These are phyloP conservation scores for Suillus luteus DNA, from an alignment of 768 basidiomycete genomes.

Conservation along the genomic window DNA sequence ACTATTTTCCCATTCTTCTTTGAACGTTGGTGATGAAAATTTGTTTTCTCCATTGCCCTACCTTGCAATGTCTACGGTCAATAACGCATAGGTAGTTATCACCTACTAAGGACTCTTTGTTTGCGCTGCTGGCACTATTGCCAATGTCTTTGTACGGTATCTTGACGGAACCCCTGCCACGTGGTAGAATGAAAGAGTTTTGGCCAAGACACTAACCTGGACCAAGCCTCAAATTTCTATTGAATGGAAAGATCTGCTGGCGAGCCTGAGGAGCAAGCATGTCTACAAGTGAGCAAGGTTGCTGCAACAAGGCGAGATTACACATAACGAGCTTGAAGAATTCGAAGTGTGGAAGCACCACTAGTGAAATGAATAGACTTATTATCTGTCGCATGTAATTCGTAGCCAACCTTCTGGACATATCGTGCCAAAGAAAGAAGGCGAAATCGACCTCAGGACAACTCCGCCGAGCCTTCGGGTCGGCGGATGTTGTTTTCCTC, in stretches of 20 bases:
- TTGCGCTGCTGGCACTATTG: neutral
- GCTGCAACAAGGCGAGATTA: neutral
- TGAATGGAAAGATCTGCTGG: neutral
- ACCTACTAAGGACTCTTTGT: neutral
- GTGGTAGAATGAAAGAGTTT: neutral
- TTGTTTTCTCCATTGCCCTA: neutral
- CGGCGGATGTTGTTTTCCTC: neutral
- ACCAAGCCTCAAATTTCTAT: neutral
- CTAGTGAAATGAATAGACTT: neutral
- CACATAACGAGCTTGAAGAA: neutral
- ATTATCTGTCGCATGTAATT: neutral
- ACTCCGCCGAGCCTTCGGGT: neutral
- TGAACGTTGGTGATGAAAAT: neutral
- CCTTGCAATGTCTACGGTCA: neutral
- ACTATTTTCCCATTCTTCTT: neutral
- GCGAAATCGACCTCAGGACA: neutral
- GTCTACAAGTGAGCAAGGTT: neutral
- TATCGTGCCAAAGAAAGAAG: neutral
- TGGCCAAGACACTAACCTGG: neutral
- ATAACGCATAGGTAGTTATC: neutral
- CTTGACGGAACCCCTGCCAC: neutral
- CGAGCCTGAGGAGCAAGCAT: neutral
- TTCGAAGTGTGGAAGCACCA: neutral
- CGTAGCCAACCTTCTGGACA: neutral
- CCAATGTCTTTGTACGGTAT: neutral